Conservation (phyloP, 306 rosid genomes). For the Begonia masoniana region DNA sequence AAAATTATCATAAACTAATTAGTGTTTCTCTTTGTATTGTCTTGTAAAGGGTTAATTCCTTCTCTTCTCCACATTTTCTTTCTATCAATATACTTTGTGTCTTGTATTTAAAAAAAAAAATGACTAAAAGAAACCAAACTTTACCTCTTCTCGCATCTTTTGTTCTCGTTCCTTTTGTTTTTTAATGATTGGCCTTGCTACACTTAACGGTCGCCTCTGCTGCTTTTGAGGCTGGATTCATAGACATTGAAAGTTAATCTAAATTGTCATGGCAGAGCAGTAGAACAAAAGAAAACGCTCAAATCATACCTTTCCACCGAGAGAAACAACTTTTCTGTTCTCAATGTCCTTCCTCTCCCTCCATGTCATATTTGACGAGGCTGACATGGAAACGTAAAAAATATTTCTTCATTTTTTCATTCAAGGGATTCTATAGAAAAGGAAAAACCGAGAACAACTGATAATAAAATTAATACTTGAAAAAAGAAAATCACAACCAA, state of each 20-base stretch:
- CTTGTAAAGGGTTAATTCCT: no score
- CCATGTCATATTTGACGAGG: slow-evolving; percentile 70
- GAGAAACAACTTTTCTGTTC: slow-evolving; percentile 50
- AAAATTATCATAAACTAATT: no score
- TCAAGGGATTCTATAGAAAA: no score
- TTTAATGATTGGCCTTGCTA: slow-evolving; percentile 65
- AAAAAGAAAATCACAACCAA: no score
- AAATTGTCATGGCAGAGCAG: not conserved
- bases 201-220: slow-evolving; percentile 53
- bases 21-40: no score
- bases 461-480: no score
- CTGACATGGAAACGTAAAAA: slow-evolving; percentile 13
- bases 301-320: slow-evolving; percentile 72
- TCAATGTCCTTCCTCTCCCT: slow-evolving; percentile 65
- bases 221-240: slow-evolving; percentile 43
- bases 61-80: no score
- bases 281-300: slow-evolving; percentile 6
- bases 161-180: slow-evolving; percentile 64
- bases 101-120: no score
- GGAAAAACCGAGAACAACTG: no score
- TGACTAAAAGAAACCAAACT: no score
- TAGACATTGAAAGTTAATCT: not conserved
- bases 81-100: no score
- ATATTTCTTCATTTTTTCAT: no score
- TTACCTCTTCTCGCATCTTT: slow-evolving; percentile 56